phyloP scores from a whole-genome alignment of 306 rosid genomes.

The Quercus bicolor region DNA sequence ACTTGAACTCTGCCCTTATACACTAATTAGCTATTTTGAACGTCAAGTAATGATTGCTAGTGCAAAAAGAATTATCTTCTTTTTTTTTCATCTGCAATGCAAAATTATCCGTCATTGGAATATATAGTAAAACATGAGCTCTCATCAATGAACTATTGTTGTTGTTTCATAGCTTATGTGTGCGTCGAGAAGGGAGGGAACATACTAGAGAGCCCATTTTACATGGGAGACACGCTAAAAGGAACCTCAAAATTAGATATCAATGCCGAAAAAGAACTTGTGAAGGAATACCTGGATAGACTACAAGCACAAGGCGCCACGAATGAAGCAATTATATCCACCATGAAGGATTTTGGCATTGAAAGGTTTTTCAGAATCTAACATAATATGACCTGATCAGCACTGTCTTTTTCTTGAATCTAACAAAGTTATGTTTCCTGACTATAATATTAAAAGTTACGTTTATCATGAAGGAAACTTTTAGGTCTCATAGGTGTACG shows the following conservation, averaged over 20 bases:
- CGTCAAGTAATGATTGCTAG: neutral
- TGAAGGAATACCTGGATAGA: slow-evolving; percentile 12
- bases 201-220: slow-evolving; percentile 21
- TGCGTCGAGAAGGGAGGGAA: slow-evolving; percentile 15
- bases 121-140: neutral
- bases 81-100: neutral
- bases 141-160: neutral
- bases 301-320: neutral
- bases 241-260: slow-evolving; percentile 26
- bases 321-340: neutral
- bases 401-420: too few relatives aligned
- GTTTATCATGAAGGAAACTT: too few relatives aligned
- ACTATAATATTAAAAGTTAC: too few relatives aligned
- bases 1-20: too few relatives aligned
- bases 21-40: too few relatives aligned
- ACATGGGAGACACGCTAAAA: slow-evolving; percentile 8
- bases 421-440: too few relatives aligned
- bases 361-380: slow-evolving; percentile 18
- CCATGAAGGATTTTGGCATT: slow-evolving; percentile 37
- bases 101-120: too few relatives aligned
- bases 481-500: too few relatives aligned
- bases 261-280: slow-evolving; percentile 17
- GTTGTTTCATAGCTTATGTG: slow-evolving; percentile 29
- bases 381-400: too few relatives aligned
- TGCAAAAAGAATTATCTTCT: too few relatives aligned